Conservation (phyloP, 345 rosid species). For the Citrus inodora region DNA sequence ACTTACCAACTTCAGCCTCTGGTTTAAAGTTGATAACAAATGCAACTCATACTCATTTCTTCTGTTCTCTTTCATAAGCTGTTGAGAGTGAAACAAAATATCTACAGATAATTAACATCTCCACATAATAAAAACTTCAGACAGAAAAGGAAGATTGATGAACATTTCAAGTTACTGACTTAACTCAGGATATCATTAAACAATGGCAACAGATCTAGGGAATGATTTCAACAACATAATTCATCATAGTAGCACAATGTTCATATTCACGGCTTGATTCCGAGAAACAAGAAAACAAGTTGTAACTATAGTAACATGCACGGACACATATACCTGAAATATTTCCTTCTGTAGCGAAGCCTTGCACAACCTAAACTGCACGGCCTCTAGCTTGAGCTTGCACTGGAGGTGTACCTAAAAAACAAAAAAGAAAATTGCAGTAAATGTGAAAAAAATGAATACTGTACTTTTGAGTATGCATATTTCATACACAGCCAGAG, state of each 20-base stretch:
- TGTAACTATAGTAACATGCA: not conserved
- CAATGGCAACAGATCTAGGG: not conserved
- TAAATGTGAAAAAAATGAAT: not conserved
- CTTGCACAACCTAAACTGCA: constrained; percentile 69
- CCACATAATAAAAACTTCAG: not conserved
- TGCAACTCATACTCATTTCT: constrained; percentile 57
- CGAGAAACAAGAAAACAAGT: not conserved
- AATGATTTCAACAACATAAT: not conserved
- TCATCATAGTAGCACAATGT: not conserved
- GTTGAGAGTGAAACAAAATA: constrained; percentile 19
- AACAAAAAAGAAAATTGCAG: constrained; percentile 14
- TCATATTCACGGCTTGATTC: not conserved
- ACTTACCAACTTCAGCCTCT: constrained; percentile 65
- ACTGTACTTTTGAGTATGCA: not conserved
- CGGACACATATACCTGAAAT: constrained; percentile 64
- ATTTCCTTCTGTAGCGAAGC: constrained; percentile 73
- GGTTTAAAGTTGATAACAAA: constrained; percentile 55
- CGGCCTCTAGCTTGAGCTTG: constrained; percentile 78
- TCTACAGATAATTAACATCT: not conserved
- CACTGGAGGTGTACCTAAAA: constrained; percentile 87
- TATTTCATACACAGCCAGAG: constrained; percentile 4
- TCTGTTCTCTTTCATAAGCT: constrained; percentile 87
- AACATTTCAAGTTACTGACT: not conserved
- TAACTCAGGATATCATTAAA: not conserved
- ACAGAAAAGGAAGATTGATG: not conserved